Evolutionary conservation across 2,329 filamentous ascomycete species (phyloP).

Genomic region (Chaetomiaceae sp.): DNA sequence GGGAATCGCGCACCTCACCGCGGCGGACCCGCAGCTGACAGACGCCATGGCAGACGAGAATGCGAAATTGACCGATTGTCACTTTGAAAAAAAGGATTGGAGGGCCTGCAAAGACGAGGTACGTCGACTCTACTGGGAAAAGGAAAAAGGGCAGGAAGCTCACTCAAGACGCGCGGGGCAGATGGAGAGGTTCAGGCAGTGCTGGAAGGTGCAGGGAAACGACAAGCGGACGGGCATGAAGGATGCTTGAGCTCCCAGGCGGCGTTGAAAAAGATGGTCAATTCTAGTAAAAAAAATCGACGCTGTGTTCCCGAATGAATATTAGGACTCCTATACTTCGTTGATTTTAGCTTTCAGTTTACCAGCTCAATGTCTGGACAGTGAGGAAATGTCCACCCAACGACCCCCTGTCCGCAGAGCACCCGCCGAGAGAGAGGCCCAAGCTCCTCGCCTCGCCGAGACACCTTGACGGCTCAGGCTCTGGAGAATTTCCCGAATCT

Average conservation of each 20-base stretch:
- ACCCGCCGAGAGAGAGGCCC: too few relatives aligned
- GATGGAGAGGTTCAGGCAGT: constrained; percentile 86
- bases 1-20: background rate
- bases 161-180: constrained; percentile 33
- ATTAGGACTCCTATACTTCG: too few relatives aligned
- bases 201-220: constrained; percentile 89
- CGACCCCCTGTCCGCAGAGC: too few relatives aligned
- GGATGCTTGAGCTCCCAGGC: constrained; percentile 54
- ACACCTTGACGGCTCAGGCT: constrained; percentile 3
- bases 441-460: background rate
- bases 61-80: constrained; percentile 85
- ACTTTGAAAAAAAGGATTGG: constrained; percentile 96
- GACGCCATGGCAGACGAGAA: constrained; percentile 65
- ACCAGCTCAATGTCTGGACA: too few relatives aligned
- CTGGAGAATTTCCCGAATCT: constrained; percentile 5
- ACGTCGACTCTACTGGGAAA: constrained; percentile 1
- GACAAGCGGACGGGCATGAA: constrained; percentile 73
- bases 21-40: constrained; percentile 8
- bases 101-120: constrained; percentile 82
- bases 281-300: too few relatives aligned
- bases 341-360: too few relatives aligned
- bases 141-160: background rate
- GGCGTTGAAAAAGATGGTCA: too few relatives aligned
- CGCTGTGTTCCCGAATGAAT: too few relatives aligned
- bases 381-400: too few relatives aligned